Base-by-base conservation (phyloP, 495 filamentous ascomycete species). In the Darksidea phi region DNA sequence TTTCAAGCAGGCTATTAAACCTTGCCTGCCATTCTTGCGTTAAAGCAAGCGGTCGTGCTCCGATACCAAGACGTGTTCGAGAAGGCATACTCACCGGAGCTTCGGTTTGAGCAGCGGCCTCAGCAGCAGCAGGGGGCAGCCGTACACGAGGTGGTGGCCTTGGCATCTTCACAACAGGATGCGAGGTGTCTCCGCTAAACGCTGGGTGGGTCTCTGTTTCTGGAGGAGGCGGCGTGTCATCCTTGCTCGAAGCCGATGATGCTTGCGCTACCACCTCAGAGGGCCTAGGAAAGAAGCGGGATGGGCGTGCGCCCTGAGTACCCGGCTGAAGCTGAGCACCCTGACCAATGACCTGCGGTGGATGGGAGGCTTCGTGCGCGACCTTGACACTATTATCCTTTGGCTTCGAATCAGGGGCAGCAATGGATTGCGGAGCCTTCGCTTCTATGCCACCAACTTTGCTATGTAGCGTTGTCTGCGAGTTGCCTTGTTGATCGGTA, bases 161-260 rank as follows among this genome's bases (percentile, higher is more conserved):
- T 6, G 74, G 74, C 28, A 76, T 63, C 48, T 71, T 72, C 43
- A 76, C 73, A 6, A 63, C 49, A 13, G 73, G 73, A 37, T 67
- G 60, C 11, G 54, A n/a, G 0, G 43, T 32, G 49, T 71, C 54
- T 48, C 69, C 67, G 20, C 56, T 61, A 57, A 71, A 61, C 1
- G 54, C 73, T 2, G 73, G 73, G 47, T 76, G 73, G 7, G 50
- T 57, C 12, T 53, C 32, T 3, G 64, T 67, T 43, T 76, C 74
- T 10, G 74, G 74, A 20, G 74, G 73, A 24, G 74, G 74, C 7
- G 66, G 55, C 0, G 66, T 68, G 17, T 63, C 63, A 10, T 50
- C 51, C 28, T 48, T 38, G 53, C 48, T 57, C 0, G 64, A 60
- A 18, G 51, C 15, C 5, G 18, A 17, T 20, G 59, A 50, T 8